Percentiles rank a stretch among this genome's conserved stretches.
Conservation (phyloP, 2,329 filamentous ascomycete species). For the Lojkania enalia region DNA sequence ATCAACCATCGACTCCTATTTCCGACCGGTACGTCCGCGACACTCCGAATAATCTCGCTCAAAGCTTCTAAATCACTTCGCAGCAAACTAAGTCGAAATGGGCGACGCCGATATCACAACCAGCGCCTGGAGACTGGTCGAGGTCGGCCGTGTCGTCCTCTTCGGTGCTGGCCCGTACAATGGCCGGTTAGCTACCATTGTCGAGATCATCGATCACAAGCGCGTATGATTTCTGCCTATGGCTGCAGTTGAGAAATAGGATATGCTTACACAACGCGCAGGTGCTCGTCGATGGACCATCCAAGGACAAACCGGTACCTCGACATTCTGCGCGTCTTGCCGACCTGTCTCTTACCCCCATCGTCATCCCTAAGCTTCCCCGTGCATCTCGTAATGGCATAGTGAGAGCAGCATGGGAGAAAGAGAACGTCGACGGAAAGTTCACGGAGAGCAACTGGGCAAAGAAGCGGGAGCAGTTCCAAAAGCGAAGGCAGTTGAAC, state of each 20-base stretch:
- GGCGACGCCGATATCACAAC: constrained; percentile 54
- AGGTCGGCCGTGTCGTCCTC: constrained; percentile 96
- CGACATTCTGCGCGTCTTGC: constrained; percentile 84
- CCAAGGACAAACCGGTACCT: constrained; percentile 77
- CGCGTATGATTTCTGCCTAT: constrained; percentile 73
- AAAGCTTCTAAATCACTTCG: constrained; percentile 27
- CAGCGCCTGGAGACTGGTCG: constrained; percentile 79
- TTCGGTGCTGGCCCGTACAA: constrained; percentile 80
- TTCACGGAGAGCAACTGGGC: constrained; percentile 91
- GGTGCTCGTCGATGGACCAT: constrained; percentile 95
- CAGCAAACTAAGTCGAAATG: constrained; percentile 49
- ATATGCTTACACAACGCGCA: constrained; percentile 52
- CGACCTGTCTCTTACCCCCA: constrained; percentile 83
- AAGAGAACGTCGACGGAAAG: constrained; percentile 87
- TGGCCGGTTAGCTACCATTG: constrained; percentile 88
- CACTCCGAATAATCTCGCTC: constrained; percentile 22
- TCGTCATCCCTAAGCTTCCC: constrained; percentile 84
- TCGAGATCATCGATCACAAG: constrained; percentile 99
- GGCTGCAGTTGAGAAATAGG: constrained; percentile 18
- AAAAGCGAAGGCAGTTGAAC: constrained; percentile 86
- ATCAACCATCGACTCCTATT: constrained; percentile 42
- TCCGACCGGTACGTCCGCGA: constrained; percentile 45
- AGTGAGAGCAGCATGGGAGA: constrained; percentile 89
- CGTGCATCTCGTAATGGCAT: constrained; percentile 79
- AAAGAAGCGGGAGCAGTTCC: constrained; percentile 85